Conservation (phyloP, 352 stramenopile genomes). For the Hyaloperonospora brassicae region DNA sequence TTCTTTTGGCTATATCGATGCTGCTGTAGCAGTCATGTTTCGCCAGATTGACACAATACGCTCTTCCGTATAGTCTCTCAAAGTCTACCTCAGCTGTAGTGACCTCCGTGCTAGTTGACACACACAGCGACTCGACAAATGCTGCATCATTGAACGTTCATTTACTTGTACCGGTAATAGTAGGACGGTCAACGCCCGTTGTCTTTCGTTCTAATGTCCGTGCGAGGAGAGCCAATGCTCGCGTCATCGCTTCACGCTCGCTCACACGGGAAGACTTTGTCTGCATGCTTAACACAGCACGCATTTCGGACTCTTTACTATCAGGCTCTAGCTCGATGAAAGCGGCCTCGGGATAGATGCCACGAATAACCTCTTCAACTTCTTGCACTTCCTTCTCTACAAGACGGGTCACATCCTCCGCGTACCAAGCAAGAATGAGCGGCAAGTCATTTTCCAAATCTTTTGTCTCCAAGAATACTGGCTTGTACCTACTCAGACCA, state of each 20-base stretch:
- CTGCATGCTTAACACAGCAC: constrained; percentile 72
- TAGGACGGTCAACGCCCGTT: constrained; percentile 12
- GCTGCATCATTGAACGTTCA: constrained; percentile 4
- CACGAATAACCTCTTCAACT: constrained; percentile 91
- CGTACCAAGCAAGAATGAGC: constrained; percentile 90
- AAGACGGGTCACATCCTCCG: constrained; percentile 84
- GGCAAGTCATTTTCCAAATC: constrained; percentile 89
- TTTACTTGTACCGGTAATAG: constrained; percentile 16
- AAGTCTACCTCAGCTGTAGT: too few relatives aligned
- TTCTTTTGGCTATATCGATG: too few relatives aligned
- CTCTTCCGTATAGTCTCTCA: too few relatives aligned
- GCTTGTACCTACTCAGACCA: constrained; percentile 69
- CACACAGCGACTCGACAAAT: not conserved
- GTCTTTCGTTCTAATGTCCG: constrained; percentile 61
- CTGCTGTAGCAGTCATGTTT: too few relatives aligned
- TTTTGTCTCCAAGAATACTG: constrained; percentile 88
- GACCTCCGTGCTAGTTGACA: too few relatives aligned
- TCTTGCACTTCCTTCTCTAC: constrained; percentile 94
- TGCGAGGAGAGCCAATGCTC: constrained; percentile 64
- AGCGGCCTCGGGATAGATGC: constrained; percentile 89
- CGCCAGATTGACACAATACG: too few relatives aligned
- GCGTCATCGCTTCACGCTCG: constrained; percentile 79
- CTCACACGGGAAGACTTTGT: constrained; percentile 73
- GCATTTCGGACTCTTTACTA: constrained; percentile 86
- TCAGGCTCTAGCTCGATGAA: constrained; percentile 98